These are phyloP conservation scores for Hortiboletus campestris DNA, from an alignment of 768 basidiomycete genomes.

Conservation along the genomic window DNA sequence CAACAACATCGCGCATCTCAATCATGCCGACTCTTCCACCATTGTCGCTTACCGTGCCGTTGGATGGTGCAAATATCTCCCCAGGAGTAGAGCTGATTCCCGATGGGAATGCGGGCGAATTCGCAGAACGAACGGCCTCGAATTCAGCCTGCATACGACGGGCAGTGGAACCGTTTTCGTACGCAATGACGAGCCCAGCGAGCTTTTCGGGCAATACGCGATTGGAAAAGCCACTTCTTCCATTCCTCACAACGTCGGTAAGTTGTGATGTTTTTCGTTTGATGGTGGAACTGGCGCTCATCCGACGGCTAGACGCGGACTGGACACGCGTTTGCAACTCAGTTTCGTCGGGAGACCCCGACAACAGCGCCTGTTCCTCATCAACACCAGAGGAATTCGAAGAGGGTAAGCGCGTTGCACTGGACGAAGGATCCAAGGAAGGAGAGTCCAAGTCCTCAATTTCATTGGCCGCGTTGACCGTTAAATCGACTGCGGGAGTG, in stretches of 20 bases:
- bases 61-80: constrained; percentile 17
- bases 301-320: constrained; percentile 32
- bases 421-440: constrained; percentile 33
- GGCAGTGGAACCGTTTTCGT: constrained; percentile 65
- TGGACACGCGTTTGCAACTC: constrained; percentile 45
- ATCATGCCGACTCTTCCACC: constrained; percentile 32
- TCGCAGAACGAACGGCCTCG: constrained; percentile 36
- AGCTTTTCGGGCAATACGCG: constrained; percentile 56
- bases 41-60: constrained; percentile 24
- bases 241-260: constrained; percentile 52
- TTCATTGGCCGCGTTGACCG: constrained; percentile 54
- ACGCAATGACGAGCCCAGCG: constrained; percentile 68
- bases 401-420: constrained; percentile 28
- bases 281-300: constrained; percentile 52
- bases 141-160: constrained; percentile 61
- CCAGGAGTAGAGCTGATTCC: not conserved
- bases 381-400: constrained; percentile 51
- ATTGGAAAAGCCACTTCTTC: constrained; percentile 28
- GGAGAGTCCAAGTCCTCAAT: constrained; percentile 31
- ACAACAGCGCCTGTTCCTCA: constrained; percentile 67
- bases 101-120: not conserved
- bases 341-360: constrained; percentile 46
- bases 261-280: constrained; percentile 74
- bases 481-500: constrained; percentile 59
- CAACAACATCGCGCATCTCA: constrained; percentile 63